Percentiles rank a stretch among this genome's conserved stretches.
These are phyloP conservation scores for Colletotrichum zoysiae DNA, from an alignment of 2,329 filamentous ascomycete genomes.

Conservation along the genomic window DNA sequence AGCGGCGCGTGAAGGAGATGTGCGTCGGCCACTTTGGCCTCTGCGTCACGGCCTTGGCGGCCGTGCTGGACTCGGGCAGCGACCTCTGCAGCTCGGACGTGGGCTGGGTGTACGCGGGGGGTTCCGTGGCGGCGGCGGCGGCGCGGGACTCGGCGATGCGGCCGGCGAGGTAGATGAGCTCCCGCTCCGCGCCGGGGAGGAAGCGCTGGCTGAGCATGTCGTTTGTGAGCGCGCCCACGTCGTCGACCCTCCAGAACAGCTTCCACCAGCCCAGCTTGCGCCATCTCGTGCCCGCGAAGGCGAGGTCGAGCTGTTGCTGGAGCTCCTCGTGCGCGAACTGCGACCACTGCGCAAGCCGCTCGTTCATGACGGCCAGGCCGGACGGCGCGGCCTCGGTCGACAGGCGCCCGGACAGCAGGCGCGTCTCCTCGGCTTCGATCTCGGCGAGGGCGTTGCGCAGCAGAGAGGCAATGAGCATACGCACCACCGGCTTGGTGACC, in stretches of 20 bases:
- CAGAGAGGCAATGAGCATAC: conserved; percentile 75
- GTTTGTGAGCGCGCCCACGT: conserved; percentile 84
- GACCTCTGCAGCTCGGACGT: conserved; percentile 41
- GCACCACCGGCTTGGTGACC: conserved; percentile 74
- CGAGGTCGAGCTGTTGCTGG: conserved; percentile 81
- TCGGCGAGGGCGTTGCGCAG: conserved; percentile 66
- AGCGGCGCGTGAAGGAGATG: conserved; percentile 78
- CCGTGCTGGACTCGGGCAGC: conserved; percentile 2
- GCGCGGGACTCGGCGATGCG: conserved; percentile 69
- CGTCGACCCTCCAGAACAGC: conserved; percentile 93
- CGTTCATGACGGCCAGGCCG: conserved; percentile 63
- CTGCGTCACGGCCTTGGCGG: conserved; percentile 37
- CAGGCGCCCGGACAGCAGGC: conserved; percentile 51
- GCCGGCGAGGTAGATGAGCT: conserved; percentile 85
- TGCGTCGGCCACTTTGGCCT: conserved; percentile 76
- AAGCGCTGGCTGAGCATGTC: conserved; percentile 84
- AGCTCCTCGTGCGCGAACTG: conserved; percentile 86
- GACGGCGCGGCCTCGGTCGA: conserved; percentile 51
- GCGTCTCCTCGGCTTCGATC: conserved; percentile 64
- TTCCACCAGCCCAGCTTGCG: conserved; percentile 91
- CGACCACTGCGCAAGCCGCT: conserved; percentile 77
- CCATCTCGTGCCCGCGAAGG: conserved; percentile 83
- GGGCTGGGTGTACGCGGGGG: conserved; percentile 53
- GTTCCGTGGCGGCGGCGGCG: conserved; percentile 42
- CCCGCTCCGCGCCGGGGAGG: conserved; percentile 81